Conservation (phyloP, 805 yeast species). For the Spathaspora girioi region DNA sequence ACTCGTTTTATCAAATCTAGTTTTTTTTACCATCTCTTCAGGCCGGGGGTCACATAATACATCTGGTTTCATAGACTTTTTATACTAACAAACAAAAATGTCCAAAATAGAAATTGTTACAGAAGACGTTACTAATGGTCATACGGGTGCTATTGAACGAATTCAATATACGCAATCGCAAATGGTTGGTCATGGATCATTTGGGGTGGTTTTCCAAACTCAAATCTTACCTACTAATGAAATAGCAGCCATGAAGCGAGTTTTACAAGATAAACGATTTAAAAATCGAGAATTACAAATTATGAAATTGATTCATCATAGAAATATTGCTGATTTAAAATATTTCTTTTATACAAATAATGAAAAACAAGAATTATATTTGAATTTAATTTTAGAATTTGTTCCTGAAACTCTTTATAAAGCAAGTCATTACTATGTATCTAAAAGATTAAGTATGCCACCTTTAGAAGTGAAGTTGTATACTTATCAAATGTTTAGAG, state of each 20-base stretch:
- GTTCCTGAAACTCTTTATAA: constrained; percentile 96
- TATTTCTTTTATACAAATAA: constrained; percentile 78
- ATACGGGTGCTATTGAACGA: constrained; percentile 55
- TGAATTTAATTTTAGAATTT: constrained; percentile 85
- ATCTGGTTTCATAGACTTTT: background rate
- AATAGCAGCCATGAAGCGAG: constrained; percentile 90
- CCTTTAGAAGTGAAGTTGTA: constrained; percentile 81
- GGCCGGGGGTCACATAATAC: background rate
- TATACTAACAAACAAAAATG: constrained; percentile 31
- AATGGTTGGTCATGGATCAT: constrained; percentile 98
- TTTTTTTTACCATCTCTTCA: background rate
- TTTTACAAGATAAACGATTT: constrained; percentile 92
- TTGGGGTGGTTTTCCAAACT: constrained; percentile 95
- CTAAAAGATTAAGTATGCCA: constrained; percentile 79
- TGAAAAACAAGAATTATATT: constrained; percentile 75
- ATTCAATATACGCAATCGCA: constrained; percentile 78
- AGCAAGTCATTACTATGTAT: constrained; percentile 79
- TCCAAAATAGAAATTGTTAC: constrained; percentile 46
- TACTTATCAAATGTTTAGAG: constrained; percentile 72
- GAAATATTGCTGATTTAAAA: constrained; percentile 81
- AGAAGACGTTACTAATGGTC: constrained; percentile 71
- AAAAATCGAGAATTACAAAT: constrained; percentile 93
- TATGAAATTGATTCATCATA: constrained; percentile 85
- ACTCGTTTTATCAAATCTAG: background rate
- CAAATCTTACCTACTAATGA: constrained; percentile 69